These are phyloP conservation scores for Metschnikowia arizonensis DNA, from an alignment of 805 yeast genomes.

Conservation along the genomic window DNA sequence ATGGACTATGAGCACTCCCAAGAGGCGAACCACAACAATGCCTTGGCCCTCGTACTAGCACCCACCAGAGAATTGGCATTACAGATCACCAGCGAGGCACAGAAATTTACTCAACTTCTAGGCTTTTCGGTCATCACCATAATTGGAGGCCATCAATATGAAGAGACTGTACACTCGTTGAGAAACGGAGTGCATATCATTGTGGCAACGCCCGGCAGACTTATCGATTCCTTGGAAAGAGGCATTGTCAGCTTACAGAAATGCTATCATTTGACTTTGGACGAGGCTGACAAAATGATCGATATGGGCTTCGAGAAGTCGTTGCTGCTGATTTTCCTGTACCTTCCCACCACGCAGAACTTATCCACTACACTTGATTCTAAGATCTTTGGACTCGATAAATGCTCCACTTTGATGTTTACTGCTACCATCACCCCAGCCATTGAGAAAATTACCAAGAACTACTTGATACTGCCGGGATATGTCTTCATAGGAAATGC, in stretches of 20 bases:
- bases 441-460: constrained; percentile 62
- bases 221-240: constrained; percentile 73
- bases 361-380: constrained; percentile 25
- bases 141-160: constrained; percentile 88
- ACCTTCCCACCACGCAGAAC: constrained; percentile 43
- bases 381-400: constrained; percentile 34
- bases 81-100: constrained; percentile 71
- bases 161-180: constrained; percentile 59
- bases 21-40: constrained; percentile 50
- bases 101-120: constrained; percentile 41
- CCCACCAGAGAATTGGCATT: constrained; percentile 94
- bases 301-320: constrained; percentile 91
- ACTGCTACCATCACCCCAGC: constrained; percentile 87
- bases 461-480: constrained; percentile 59
- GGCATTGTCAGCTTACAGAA: constrained; percentile 56
- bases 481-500: constrained; percentile 64
- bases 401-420: constrained; percentile 78
- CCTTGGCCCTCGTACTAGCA: constrained; percentile 76
- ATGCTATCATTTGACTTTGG: constrained; percentile 70
- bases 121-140: constrained; percentile 54
- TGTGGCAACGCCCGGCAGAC: constrained; percentile 92
- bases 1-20: constrained; percentile 39
- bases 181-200: constrained; percentile 69
- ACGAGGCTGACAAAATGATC: constrained; percentile 95
- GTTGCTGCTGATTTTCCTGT: constrained; percentile 54